A percentile compares a stretch with the other conserved stretches of the same genome.
Conservation (phyloP, 2,329 filamentous ascomycete genomes). For the Calonectria leucothoes region DNA sequence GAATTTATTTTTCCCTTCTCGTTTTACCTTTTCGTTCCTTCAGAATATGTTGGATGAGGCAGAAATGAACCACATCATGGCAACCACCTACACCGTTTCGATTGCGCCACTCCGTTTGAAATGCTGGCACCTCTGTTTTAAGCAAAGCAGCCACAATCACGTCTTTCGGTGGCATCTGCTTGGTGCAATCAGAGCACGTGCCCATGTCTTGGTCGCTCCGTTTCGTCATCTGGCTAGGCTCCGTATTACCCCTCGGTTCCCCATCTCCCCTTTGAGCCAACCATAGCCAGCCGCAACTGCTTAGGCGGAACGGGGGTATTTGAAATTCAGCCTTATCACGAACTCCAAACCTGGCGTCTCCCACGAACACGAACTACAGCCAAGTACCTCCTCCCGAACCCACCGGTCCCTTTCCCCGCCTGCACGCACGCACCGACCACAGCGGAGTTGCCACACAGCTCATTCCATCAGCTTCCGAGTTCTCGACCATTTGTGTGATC, state of each 20-base stretch:
- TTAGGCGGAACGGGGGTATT: conserved; percentile 17
- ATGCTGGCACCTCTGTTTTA: background rate
- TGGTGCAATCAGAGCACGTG: background rate
- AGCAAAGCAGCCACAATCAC: background rate
- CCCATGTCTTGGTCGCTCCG: background rate
- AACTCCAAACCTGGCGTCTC: conserved; percentile 27
- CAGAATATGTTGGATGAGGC: background rate
- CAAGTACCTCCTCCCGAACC: background rate
- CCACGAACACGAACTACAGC: conserved; percentile 17
- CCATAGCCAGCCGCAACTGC: conserved; percentile 10
- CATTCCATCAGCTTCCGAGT: background rate
- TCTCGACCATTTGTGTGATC: background rate
- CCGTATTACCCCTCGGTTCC: conserved; percentile 38
- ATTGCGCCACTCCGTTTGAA: background rate
- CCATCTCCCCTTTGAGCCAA: conserved; percentile 11
- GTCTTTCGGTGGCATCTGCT: background rate
- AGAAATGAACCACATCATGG: background rate
- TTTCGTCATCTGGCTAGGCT: conserved; percentile 10
- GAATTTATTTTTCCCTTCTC: background rate
- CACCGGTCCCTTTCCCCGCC: background rate
- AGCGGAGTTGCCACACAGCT: background rate
- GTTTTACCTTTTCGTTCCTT: background rate
- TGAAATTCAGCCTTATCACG: conserved; percentile 44
- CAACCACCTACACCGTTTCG: background rate
- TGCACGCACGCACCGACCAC: background rate